Base-by-base conservation (phyloP, 2,329 filamentous ascomycete species). In the Fusarium tuaranense region DNA sequence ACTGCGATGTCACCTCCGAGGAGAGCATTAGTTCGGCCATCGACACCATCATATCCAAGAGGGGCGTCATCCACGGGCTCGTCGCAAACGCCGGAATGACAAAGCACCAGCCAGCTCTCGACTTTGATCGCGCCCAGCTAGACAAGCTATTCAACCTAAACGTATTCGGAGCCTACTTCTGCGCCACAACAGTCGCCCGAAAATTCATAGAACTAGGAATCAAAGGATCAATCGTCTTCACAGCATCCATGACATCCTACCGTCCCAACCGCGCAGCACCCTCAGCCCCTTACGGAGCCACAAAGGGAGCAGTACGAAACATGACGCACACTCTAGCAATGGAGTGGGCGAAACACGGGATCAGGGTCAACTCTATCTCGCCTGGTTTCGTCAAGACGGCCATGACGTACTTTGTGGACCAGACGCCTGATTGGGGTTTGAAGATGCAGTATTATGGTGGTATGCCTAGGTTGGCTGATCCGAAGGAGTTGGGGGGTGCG, bases 371-470 rank as follows among this genome's bases (percentile, higher is more conserved):
- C 81, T 82, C 80, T 27, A 81, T 88, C 51, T 86, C 84, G 0
- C 86, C 86, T 0, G 86, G 80, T 76, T 83, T 83, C 62, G 81
- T 85, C 61, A 81, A 82, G 78, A 84, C 86, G 0, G 85, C 85
- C 5, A 81, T 88, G 81, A 87, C 86, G 8, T 87, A 87, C 76
- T 87, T 86, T 74, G 87, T 90, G 7, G 83, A 86, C 67, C 84
- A 84, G n/a, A 82, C 84, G 18, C 86, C 87, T 0, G 88, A 90
- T 76, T 90, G 88, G 88, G 86, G 87, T 67, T 81, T 84, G 70
- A 87, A 90, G 81, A 85, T 90, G 82, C 86, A 88, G 79, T 89
- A 90, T 76, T 90, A 90, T 74, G 87, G 88, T 4, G 88, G 88
- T 4, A 89, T 90, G 83, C 88, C 87, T 13, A 81, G 88, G 32